Conservation (phyloP, 345 rosid genomes). For the Rhizophora apiculata region DNA sequence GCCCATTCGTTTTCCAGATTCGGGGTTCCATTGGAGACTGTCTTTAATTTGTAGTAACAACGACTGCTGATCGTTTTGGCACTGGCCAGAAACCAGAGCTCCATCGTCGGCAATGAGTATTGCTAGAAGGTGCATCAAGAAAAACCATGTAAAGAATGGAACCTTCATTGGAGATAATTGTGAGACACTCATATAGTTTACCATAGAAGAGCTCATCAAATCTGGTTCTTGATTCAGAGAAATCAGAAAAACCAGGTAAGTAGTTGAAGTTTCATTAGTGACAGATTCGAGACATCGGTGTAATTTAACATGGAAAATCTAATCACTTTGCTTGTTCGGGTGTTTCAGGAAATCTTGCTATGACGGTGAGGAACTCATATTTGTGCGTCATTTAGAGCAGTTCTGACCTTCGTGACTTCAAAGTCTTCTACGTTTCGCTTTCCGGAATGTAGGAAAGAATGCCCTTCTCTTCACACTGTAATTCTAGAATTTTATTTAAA, state of each 20-base stretch:
- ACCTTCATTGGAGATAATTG: conserved; percentile 11
- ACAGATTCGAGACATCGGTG: background rate
- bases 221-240: too few relatives aligned
- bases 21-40: background rate
- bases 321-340: background rate
- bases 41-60: conserved; percentile 36
- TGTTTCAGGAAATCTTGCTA: too few relatives aligned
- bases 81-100: conserved; percentile 23
- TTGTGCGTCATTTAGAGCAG: too few relatives aligned
- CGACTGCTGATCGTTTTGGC: conserved; percentile 36
- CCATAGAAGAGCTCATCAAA: background rate
- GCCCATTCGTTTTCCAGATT: background rate
- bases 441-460: too few relatives aligned
- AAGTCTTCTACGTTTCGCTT: too few relatives aligned
- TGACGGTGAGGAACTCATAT: too few relatives aligned
- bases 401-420: too few relatives aligned
- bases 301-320: background rate
- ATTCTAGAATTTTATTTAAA: too few relatives aligned
- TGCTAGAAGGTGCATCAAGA: background rate
- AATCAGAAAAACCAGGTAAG: conserved; percentile 1
- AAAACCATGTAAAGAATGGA: background rate
- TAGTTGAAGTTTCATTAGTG: conserved; percentile 12
- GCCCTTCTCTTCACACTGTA: too few relatives aligned
- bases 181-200: background rate
- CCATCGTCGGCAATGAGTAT: background rate